Base-by-base conservation (phyloP, 2,329 filamentous ascomycete genomes). In the Raffaelea arxii region DNA sequence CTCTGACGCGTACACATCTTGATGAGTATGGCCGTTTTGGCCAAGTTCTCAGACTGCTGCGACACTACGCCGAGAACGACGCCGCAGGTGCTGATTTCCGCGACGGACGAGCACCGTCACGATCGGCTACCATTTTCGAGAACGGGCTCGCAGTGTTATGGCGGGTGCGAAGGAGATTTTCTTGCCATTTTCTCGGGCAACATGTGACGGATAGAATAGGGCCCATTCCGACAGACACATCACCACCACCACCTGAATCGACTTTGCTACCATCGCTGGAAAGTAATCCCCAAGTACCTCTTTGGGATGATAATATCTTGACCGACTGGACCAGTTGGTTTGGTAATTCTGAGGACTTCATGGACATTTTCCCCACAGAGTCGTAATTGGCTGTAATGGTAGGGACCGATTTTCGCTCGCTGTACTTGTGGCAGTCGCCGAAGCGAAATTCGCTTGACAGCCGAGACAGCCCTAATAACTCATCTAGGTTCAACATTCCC, bases 321-420 rank as follows among this genome's bases (percentile, higher is more conserved):
- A 43, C 35, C 11, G 46, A 47, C 22, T 47, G 46, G 46, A 43
- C 21, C 35, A 38, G 35, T 16, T 47, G 46, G 46, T 47, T 43
- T 22, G 27, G 36, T 36, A 41, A 44, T 7, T 19, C 46, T 2
- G 46, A 40, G n/a, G 46, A 43, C n/a, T 43, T 47, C 22, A 43
- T 47, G 41, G 39, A 25, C 18, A 11, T 47, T 32, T 44, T 47
- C 16, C 35, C n/a, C n/a, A n/a, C n/a, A n/a, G n/a, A n/a, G n/a
- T n/a, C n/a, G n/a, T n/a, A n/a, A n/a, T n/a, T n/a, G n/a, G n/a
- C n/a, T n/a, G n/a, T n/a, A n/a, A n/a, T n/a, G n/a, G n/a, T n/a
- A n/a, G n/a, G n/a, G n/a, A n/a, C n/a, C n/a, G n/a, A n/a, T n/a
- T n/a, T n/a, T n/a, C n/a, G n/a, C n/a, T n/a, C n/a, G n/a, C n/a